Percentiles rank a stretch among this genome's conserved stretches.
phyloP scores from a whole-genome alignment of 441 rosid species.

The Populus trichocarpa region DNA sequence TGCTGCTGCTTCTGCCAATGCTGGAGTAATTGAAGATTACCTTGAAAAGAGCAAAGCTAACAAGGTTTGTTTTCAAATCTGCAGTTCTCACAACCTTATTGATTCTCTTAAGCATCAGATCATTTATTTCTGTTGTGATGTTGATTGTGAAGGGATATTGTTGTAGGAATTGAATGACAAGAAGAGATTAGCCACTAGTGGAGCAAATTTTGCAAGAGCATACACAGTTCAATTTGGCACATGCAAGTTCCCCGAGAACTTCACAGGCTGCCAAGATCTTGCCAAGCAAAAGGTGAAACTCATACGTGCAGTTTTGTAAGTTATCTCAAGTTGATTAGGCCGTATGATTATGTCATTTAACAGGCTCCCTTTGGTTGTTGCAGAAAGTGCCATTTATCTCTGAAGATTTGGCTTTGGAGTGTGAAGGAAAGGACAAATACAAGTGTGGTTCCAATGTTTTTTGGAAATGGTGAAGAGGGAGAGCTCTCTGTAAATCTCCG shows the following conservation, averaged over 20 bases:
- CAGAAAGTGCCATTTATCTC: constrained; percentile 89
- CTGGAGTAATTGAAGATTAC: constrained; percentile 84
- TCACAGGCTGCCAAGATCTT: constrained; percentile 98
- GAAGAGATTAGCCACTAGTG: constrained; percentile 96
- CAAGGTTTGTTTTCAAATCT: constrained; percentile 48
- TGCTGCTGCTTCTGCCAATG: constrained; percentile 64
- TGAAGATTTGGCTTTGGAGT: constrained; percentile 77
- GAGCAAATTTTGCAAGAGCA: constrained; percentile 95
- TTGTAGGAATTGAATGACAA: constrained; percentile 82
- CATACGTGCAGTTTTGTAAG: neutral
- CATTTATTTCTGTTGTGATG: neutral
- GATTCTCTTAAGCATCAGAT: neutral
- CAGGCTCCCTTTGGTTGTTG: constrained; percentile 18
- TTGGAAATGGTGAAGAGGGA: constrained; percentile 85
- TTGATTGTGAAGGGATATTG: neutral
- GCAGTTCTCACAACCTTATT: neutral
- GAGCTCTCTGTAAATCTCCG: neutral
- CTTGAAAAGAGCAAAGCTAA: constrained; percentile 90
- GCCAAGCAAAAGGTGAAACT: constrained; percentile 88
- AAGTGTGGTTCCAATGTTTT: constrained; percentile 97
- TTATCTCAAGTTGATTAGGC: neutral
- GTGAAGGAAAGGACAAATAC: constrained; percentile 90
- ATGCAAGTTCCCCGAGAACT: constrained; percentile 98
- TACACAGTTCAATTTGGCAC: constrained; percentile 85
- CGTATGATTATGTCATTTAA: neutral